phyloP scores from a whole-genome alignment of 345 rosid genomes.

The Acer saccharum region DNA sequence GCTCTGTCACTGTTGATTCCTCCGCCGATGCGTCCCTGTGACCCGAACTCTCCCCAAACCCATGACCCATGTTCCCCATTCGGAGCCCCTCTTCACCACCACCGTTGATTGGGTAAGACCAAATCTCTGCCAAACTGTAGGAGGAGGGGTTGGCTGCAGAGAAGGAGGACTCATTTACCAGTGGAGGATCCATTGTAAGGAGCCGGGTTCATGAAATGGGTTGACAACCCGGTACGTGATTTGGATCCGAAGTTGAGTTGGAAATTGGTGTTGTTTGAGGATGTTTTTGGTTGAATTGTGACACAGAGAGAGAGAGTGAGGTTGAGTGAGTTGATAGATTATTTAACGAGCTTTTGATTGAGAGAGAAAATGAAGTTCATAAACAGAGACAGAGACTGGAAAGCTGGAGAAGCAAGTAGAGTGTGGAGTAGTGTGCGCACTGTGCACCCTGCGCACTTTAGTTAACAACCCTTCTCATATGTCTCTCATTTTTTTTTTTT shows the following conservation, averaged over 20 bases:
- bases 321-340: background rate
- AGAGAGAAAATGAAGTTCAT: slow-evolving; percentile 13
- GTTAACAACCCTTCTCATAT: background rate
- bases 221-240: slow-evolving; percentile 24
- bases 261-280: background rate
- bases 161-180: slow-evolving; percentile 73
- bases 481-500: background rate
- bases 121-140: slow-evolving; percentile 85
- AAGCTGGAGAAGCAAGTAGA: background rate
- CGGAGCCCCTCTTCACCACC: slow-evolving; percentile 58
- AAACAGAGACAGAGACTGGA: background rate
- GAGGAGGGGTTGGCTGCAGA: slow-evolving; percentile 83
- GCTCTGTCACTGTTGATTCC: slow-evolving; percentile 84
- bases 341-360: slow-evolving; percentile 12
- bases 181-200: slow-evolving; percentile 77
- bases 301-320: background rate
- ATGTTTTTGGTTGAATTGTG: no score
- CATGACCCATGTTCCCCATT: slow-evolving; percentile 50
- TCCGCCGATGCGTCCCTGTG: slow-evolving; percentile 60
- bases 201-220: slow-evolving; percentile 15
- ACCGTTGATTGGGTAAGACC: slow-evolving; percentile 66
- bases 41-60: slow-evolving; percentile 46
- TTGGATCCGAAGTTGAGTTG: slow-evolving; percentile 37
- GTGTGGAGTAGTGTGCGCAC: background rate
- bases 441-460: background rate